Base-by-base conservation (phyloP, 106 monocot genomes). In the Posidonia australis region DNA sequence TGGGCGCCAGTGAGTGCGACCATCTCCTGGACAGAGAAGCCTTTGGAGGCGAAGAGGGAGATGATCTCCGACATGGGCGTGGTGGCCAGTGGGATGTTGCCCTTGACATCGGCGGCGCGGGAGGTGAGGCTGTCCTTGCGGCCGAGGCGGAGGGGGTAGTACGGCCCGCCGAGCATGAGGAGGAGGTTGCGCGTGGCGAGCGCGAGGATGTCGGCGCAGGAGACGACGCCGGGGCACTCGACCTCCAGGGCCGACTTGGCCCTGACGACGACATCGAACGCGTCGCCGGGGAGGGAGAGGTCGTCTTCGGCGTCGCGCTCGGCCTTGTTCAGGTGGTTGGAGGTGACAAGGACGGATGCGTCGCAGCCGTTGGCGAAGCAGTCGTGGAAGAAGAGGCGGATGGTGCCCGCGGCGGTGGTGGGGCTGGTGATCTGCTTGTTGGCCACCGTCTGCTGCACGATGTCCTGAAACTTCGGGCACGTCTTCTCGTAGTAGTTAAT, bases 181-280 rank as follows among this genome's bases (percentile, higher is more conserved):
- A 71, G 10, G 29, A 71, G 71, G 43, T 83, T 80, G 27, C 74
- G 77, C 16, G 83, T 22, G 20, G 83, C 86, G 19, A 87, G 62
- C 48, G 80, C 63, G 23, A 87, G 66, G 42, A 87, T 76, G 27
- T 87, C 87, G 6, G 87, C 64, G 44, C 87, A 87, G 9, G 87
- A 83, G 28, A 87, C 80, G 19, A 76, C 69, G 10, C 80, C 80
- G 0, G 83, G 87, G 63, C 87, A 87, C 31, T 52, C 64, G 22
- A 72, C 31, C 64, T 72, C 72, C 16, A 72, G 44, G 5, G 72
- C 72, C 26, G 72, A 52, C 64, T 72, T 72, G 14, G 55, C 44
- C 13, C 72, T 49, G 24, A 64, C 64, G 23, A 72, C 56, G 42
- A 55, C 64, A 44, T 72, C 72, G 72, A 72, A 72, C 44, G 72